These are phyloP conservation scores for Pelargonium australe DNA, from an alignment of 441 rosid species.

Conservation along the genomic window DNA sequence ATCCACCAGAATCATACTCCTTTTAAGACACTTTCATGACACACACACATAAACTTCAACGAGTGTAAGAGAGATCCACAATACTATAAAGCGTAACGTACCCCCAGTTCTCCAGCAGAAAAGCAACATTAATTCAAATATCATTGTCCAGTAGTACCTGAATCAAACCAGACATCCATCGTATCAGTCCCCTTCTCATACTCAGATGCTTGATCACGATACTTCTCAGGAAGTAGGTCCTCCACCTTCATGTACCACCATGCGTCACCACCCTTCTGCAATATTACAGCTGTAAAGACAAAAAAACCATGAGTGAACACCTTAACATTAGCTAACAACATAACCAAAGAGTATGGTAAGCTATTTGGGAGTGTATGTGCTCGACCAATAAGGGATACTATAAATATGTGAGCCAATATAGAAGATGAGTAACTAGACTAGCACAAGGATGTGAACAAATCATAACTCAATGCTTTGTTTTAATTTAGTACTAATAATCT, in stretches of 20 bases:
- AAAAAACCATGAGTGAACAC: slow-evolving; percentile 8
- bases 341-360: not conserved
- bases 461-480: slow-evolving; percentile 6
- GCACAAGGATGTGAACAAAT: not conserved
- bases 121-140: not conserved
- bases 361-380: not conserved
- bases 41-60: not conserved
- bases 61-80: not conserved
- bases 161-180: slow-evolving; percentile 99
- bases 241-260: slow-evolving; percentile 98
- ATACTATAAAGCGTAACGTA: not conserved
- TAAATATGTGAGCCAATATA: not conserved
- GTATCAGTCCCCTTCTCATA: slow-evolving; percentile 95
- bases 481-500: slow-evolving; percentile 7
- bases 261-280: slow-evolving; percentile 86
- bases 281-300: slow-evolving; percentile 59
- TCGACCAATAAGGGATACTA: not conserved
- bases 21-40: not conserved
- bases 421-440: not conserved
- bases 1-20: not conserved
- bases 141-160: slow-evolving; percentile 41
- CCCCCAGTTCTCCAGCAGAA: not conserved
- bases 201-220: slow-evolving; percentile 61
- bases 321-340: not conserved
- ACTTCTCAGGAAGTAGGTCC: slow-evolving; percentile 80